Evolutionary conservation across 2,329 filamentous ascomycete species (phyloP).

Genomic region (Fusarium continuum): DNA sequence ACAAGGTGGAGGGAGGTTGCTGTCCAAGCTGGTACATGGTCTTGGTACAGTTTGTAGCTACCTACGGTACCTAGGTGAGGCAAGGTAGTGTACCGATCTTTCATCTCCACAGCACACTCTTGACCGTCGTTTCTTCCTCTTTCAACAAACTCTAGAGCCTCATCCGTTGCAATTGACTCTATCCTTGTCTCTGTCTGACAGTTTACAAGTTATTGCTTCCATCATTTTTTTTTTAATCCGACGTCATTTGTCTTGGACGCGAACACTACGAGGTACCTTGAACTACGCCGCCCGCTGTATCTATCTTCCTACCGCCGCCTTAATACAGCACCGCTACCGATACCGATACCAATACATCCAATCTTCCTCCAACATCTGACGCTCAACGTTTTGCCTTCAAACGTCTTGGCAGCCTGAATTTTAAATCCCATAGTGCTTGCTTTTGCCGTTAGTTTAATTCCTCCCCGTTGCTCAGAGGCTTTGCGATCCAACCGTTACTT

Average conservation of each 20-base stretch:
- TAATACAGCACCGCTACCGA: background rate
- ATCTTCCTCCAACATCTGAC: constrained; percentile 29
- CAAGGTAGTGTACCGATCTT: constrained; percentile 6
- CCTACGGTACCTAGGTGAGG: background rate
- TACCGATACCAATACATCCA: constrained; percentile 22
- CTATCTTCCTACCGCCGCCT: constrained; percentile 6
- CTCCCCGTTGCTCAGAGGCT: background rate
- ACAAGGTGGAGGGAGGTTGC: constrained; percentile 17
- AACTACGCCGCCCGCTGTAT: constrained; percentile 10
- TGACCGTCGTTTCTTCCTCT: constrained; percentile 24
- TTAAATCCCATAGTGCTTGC: constrained; percentile 26
- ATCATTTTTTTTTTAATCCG: constrained; percentile 16
- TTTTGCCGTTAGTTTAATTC: constrained; percentile 28
- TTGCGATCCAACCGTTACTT: constrained; percentile 4
- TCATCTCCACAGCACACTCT: constrained; percentile 22
- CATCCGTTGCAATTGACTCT: constrained; percentile 19
- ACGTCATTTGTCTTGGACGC: constrained; percentile 35
- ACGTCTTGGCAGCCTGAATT: constrained; percentile 38
- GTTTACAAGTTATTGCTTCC: no score
- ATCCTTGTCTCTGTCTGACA: constrained; percentile 6
- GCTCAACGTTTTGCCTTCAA: constrained; percentile 36
- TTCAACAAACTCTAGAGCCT: constrained; percentile 31
- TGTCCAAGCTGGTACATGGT: background rate
- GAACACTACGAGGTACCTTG: constrained; percentile 19
- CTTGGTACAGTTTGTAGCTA: constrained; percentile 5